These are phyloP conservation scores for Leccinum pallidistipes DNA, from an alignment of 1,284 basidiomycete genomes.

Conservation along the genomic window DNA sequence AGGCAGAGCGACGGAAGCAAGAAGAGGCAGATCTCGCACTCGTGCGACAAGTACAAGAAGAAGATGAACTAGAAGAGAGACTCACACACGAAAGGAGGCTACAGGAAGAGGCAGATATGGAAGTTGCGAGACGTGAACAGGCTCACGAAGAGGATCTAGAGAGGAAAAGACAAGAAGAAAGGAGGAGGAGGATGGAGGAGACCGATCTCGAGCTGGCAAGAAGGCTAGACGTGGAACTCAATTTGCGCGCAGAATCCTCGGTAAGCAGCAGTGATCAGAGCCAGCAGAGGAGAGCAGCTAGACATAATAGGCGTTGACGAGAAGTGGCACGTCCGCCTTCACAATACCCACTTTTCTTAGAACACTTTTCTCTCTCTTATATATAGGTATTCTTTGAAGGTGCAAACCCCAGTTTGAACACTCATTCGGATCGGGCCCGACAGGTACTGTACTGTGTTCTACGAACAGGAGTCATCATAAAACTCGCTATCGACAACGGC, in stretches of 20 bases:
- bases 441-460: too few relatives aligned
- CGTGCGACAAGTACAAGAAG: slow-evolving; percentile 32
- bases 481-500: too few relatives aligned
- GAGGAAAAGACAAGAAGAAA: slow-evolving; percentile 37
- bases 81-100: slow-evolving; percentile 21
- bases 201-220: slow-evolving; percentile 31
- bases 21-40: slow-evolving; percentile 35
- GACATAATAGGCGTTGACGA: slow-evolving; percentile 5
- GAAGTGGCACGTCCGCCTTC: not conserved
- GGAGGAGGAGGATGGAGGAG: slow-evolving; percentile 25
- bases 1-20: slow-evolving; percentile 31
- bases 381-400: not conserved
- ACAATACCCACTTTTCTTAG: not conserved
- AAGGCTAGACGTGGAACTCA: slow-evolving; percentile 33
- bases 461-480: too few relatives aligned
- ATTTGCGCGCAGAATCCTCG: slow-evolving; percentile 14
- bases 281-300: slow-evolving; percentile 2
- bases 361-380: not conserved
- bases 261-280: slow-evolving; percentile 9
- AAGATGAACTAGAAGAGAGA: slow-evolving; percentile 29
- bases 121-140: slow-evolving; percentile 37
- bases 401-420: too few relatives aligned
- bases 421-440: too few relatives aligned
- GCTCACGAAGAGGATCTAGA: slow-evolving; percentile 40
- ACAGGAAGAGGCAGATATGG: slow-evolving; percentile 34